Evolutionary conservation across 2,329 filamentous ascomycete genomes (phyloP).

Genomic region (Fusarium gaditjirri): DNA sequence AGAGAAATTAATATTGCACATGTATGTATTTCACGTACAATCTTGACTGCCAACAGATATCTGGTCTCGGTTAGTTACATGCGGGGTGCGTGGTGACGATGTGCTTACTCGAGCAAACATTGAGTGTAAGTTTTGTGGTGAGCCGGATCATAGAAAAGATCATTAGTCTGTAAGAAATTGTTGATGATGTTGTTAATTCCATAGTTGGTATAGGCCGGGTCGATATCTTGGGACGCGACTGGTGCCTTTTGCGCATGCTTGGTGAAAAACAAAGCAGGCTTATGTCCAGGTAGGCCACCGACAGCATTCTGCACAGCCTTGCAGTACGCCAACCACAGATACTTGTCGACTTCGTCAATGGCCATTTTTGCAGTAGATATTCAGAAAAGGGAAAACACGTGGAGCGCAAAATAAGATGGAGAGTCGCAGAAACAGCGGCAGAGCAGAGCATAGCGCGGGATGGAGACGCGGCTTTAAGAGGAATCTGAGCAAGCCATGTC

Average conservation of each 20-base stretch:
- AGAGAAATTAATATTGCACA: neutral
- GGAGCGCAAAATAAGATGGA: neutral
- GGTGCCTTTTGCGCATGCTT: slow-evolving; percentile 37
- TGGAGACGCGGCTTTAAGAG: neutral
- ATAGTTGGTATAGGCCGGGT: slow-evolving; percentile 30
- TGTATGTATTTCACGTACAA: neutral
- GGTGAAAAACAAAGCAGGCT: slow-evolving; percentile 36
- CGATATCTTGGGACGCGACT: slow-evolving; percentile 24
- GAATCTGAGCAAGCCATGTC: slow-evolving; percentile 5
- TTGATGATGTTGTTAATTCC: slow-evolving; percentile 33
- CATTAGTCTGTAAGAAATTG: slow-evolving; percentile 30
- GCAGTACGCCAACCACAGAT: slow-evolving; percentile 35
- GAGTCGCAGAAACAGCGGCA: neutral
- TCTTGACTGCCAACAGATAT: slow-evolving; percentile 29
- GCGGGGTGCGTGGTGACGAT: accelerated
- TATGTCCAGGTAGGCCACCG: slow-evolving; percentile 33
- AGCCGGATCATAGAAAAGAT: slow-evolving; percentile 32
- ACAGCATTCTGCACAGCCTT: slow-evolving; percentile 33
- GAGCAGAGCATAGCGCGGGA: neutral
- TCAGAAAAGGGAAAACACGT: too few relatives aligned
- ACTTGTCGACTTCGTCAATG: slow-evolving; percentile 18
- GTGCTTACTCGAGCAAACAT: slow-evolving; percentile 26
- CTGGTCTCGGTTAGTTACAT: neutral
- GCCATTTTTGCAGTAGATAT: slow-evolving; percentile 7
- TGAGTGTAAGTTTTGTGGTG: slow-evolving; percentile 34